phyloP scores from a whole-genome alignment of 2,329 filamentous ascomycete genomes.

The Ascochyta lentis region DNA sequence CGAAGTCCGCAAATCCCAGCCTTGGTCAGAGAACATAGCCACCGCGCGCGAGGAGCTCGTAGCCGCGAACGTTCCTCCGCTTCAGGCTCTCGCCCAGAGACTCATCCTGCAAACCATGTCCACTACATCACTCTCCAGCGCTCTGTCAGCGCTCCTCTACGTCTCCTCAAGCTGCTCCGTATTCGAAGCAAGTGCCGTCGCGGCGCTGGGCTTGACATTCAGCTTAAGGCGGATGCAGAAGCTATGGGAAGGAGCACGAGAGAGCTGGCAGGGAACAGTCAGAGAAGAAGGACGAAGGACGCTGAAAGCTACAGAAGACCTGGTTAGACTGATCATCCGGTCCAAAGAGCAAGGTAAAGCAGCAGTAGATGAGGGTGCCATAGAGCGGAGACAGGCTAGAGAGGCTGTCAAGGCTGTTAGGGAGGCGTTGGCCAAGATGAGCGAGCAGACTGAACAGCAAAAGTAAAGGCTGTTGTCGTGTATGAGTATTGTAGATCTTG shows the following conservation, averaged over 20 bases:
- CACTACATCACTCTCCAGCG: constrained; percentile 66
- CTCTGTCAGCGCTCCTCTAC: constrained; percentile 63
- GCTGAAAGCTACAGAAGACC: constrained; percentile 60
- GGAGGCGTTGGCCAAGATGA: constrained; percentile 52
- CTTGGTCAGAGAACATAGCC: constrained; percentile 79
- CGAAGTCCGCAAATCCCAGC: constrained; percentile 43
- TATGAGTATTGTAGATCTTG: background rate
- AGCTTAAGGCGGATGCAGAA: constrained; percentile 64
- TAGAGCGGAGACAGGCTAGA: constrained; percentile 50
- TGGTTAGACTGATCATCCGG: constrained; percentile 55
- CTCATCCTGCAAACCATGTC: constrained; percentile 75
- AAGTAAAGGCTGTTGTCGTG: background rate
- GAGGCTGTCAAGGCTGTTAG: constrained; percentile 56
- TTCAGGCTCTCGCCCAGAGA: constrained; percentile 55
- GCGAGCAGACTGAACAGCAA: constrained; percentile 5
- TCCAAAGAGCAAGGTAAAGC: constrained; percentile 49
- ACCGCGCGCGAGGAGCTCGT: constrained; percentile 65
- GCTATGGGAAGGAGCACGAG: constrained; percentile 62
- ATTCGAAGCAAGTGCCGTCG: constrained; percentile 67
- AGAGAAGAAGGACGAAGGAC: constrained; percentile 65
- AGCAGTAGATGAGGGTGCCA: constrained; percentile 43
- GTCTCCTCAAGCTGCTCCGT: constrained; percentile 58
- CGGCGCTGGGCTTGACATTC: constrained; percentile 64
- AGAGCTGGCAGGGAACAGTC: constrained; percentile 59
- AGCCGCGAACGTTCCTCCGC: constrained; percentile 49